Evolutionary conservation across 768 basidiomycete species (phyloP), one percentile per base, ranked within the genome.

Genomic region (Amanita rimosa): DNA sequence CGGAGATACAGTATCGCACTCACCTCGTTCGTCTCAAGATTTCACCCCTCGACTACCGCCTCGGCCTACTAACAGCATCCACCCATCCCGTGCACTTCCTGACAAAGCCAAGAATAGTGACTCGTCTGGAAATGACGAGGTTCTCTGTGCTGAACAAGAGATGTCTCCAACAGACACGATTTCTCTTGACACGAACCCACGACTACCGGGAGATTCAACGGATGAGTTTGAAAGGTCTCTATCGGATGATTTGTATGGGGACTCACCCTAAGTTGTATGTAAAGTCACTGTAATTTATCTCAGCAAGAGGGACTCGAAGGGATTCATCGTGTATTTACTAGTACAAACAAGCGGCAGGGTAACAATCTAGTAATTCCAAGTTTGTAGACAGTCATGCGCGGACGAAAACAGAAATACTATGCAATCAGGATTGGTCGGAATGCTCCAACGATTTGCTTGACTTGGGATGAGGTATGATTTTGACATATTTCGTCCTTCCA

Each of bases 1-100:
- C 11, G 38, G 24, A 19, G 56, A 59, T 8, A 22, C 16, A 6
- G 56, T 55, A 10, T 11, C 29, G 3, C 3, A 29, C 9, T 40
- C 52, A 9, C 52, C 61, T 14, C 55, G 63, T 26, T 59, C 67
- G 9, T 68, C 70, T 27, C 78, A 81, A 55, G 87, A 90, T 62
- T 90, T 89, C 54, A 74, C 80, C 0, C 87, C 87, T 0, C 73
- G 73, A 33, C 69, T 88, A 17, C 86, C 87, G 6, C 58, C 73
- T 4, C 76, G 83, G 22, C 87, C 87, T 3, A 66, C 75, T 11
- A 75, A 71, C 40, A 89, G 86, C 58, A 89, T 90, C 46, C 87
- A 90, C 54, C 87, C 86, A 10, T 87, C 85, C 10, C 76, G 85
- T 22, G 68, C 69, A 7, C 72, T 72, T 57, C 68, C 83, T 4